Evolutionary conservation across 192 early-diverging fungal species (phyloP), one percentile per base, ranked within the genome.

Genomic region (Cetraspora pellucida): DNA sequence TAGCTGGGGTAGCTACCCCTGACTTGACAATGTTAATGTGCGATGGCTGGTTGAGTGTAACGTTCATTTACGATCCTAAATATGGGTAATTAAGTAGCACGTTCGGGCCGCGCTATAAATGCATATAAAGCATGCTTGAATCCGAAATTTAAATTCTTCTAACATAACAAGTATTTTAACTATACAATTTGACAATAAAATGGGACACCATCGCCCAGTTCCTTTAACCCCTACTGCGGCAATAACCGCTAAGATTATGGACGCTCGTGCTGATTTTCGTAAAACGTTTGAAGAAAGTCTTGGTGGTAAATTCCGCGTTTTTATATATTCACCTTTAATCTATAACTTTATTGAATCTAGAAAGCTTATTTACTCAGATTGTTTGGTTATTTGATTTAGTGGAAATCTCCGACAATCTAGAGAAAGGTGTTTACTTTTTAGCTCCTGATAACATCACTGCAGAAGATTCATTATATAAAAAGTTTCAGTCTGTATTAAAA

Each of bases 381-480:
- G 19, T 23, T n/a, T 74, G 44, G 25, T 11, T 60, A 0, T 16
- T 37, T 16, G 7, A 31, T 16, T 10, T 25, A 75, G 74, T 60
- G 74, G 64, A 31, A 30, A 75, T 65, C 65, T 49, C 74, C 8
- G 74, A 65, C 49, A 75, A 64, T 52, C 50, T 75, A 54, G 74
- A 75, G 44, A 61, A 75, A 23, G 74, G 74, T n/a, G 74, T 75
- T 37, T 75, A 75, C 28, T 75, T 75, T 54, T 61, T 65, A 43
- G 55, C 55, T 21, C 74, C 74, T 16, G 74, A 75, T 65, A 54
- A 65, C 52, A 75, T 75, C 45, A 16, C 43, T 2, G 21, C 16
- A 37, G 17, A 21, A 50, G 74, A 55, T 63, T 75, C 74, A 19
- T 50, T 64, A 54, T 75, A 75, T 66, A 23, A 50, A 50, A 64